Evolutionary conservation across 768 basidiomycete species (phyloP).

Genomic region (Tulasnella calospora): DNA sequence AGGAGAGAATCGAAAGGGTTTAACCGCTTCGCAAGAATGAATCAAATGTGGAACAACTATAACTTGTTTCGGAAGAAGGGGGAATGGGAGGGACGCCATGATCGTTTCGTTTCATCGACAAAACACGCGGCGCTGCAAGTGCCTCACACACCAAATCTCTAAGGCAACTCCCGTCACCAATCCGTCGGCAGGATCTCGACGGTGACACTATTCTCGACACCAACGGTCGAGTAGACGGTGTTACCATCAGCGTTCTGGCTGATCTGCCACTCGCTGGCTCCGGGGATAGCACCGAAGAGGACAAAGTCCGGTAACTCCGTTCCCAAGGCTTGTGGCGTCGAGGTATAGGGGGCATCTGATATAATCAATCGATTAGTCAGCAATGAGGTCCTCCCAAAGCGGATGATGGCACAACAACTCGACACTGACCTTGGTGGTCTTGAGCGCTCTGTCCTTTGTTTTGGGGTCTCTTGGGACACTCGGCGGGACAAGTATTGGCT

Average conservation of each 20-base stretch:
- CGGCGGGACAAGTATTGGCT: not conserved
- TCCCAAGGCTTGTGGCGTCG: not conserved
- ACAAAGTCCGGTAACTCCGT: not conserved
- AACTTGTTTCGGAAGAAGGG: not conserved
- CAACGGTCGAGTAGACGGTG: not conserved
- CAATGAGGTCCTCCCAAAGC: not conserved
- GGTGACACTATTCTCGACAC: not conserved
- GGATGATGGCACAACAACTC: not conserved
- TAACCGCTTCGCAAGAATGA: not conserved
- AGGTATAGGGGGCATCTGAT: constrained; percentile 7
- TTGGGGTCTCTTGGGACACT: not conserved
- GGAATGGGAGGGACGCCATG: not conserved
- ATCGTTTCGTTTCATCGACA: not conserved
- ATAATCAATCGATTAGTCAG: not conserved
- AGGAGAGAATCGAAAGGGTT: not conserved
- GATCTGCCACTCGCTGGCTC: not conserved
- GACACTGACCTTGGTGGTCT: not conserved
- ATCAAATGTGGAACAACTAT: not conserved
- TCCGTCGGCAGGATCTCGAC: constrained; percentile 16
- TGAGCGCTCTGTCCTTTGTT: not conserved
- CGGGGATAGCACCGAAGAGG: not conserved
- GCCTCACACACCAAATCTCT: not conserved
- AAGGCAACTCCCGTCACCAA: not conserved
- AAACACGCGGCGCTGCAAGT: not conserved
- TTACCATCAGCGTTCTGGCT: not conserved